Percentiles rank a stretch among this genome's conserved stretches.
These are phyloP conservation scores for Russula brevipes DNA, from an alignment of 768 basidiomycete genomes.

Conservation along the genomic window DNA sequence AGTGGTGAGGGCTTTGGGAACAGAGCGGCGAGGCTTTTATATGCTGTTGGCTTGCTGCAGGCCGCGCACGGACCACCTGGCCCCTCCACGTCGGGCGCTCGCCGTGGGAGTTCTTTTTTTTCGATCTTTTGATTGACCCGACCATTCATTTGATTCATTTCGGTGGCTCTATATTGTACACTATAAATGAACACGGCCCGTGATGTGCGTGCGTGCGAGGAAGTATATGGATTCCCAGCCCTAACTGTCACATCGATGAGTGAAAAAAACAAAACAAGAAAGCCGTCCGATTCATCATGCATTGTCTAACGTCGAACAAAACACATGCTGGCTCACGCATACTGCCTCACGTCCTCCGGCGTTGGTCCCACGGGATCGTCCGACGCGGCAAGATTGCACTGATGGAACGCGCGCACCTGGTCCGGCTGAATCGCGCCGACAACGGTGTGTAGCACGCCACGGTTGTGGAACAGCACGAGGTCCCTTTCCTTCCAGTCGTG, in stretches of 20 bases:
- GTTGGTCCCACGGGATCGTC: slow-evolving; percentile 64
- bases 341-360: slow-evolving; percentile 59
- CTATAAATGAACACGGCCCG: too few species aligned
- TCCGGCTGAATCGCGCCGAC: slow-evolving; percentile 66
- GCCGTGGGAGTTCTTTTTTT: too few species aligned
- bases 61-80: slow-evolving; percentile 20
- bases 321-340: slow-evolving; percentile 37
- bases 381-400: slow-evolving; percentile 83
- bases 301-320: too few species aligned
- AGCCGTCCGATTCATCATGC: too few species aligned
- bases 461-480: slow-evolving; percentile 82
- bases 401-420: slow-evolving; percentile 72
- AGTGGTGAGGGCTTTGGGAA: slow-evolving; percentile 52
- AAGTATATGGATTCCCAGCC: too few species aligned
- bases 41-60: background rate
- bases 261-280: too few species aligned
- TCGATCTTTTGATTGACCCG: too few species aligned
- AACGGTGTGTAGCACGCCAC: slow-evolving; percentile 75
- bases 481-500: slow-evolving; percentile 83
- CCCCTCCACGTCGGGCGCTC: too few species aligned
- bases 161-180: too few species aligned
- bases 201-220: too few species aligned
- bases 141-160: too few species aligned
- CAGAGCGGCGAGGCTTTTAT: background rate
- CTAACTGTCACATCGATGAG: too few species aligned